Evolutionary conservation across 2,329 filamentous ascomycete genomes (phyloP).

Genomic region (Juglanconis oblonga): DNA sequence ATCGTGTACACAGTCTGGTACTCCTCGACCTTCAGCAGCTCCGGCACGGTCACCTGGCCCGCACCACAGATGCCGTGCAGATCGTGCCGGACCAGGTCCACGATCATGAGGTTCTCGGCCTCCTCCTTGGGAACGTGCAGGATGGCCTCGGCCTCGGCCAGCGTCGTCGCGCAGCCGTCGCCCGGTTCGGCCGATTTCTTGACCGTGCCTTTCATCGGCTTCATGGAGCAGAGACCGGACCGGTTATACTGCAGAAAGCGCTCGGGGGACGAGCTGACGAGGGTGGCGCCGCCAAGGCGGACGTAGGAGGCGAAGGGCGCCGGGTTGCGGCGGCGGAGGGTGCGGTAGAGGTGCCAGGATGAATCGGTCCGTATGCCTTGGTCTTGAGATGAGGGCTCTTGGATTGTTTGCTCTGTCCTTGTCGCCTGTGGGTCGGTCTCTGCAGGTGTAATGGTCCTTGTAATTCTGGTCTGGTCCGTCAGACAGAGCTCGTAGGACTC

Average conservation of each 20-base stretch:
- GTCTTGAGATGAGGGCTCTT: slow-evolving; percentile 14
- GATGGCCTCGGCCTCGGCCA: slow-evolving; percentile 68
- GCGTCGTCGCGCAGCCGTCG: slow-evolving; percentile 39
- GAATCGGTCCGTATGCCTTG: slow-evolving; percentile 21
- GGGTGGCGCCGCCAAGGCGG: slow-evolving; percentile 63
- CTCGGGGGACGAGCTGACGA: slow-evolving; percentile 84
- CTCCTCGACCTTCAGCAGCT: slow-evolving; percentile 83
- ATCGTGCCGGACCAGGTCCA: slow-evolving; percentile 93
- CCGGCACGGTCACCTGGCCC: slow-evolving; percentile 69
- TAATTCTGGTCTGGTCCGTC: slow-evolving; percentile 70
- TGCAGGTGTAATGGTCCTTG: slow-evolving; percentile 4
- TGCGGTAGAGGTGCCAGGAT: slow-evolving; percentile 71
- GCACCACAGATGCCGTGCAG: slow-evolving; percentile 80
- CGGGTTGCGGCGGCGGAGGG: slow-evolving; percentile 68
- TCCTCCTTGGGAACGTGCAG: slow-evolving; percentile 83
- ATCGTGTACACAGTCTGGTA: slow-evolving; percentile 91
- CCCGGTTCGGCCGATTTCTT: slow-evolving; percentile 63
- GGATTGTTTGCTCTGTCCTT: not conserved
- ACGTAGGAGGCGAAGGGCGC: slow-evolving; percentile 85
- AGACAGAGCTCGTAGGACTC: slow-evolving; percentile 86
- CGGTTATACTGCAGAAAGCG: slow-evolving; percentile 67
- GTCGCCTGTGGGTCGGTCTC: slow-evolving; percentile 29
- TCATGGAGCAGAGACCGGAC: slow-evolving; percentile 67
- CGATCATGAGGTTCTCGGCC: slow-evolving; percentile 97
- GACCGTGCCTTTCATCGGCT: slow-evolving; percentile 97